Evolutionary conservation across 805 yeast species (phyloP).

Genomic region (Ogataea ganodermae): DNA sequence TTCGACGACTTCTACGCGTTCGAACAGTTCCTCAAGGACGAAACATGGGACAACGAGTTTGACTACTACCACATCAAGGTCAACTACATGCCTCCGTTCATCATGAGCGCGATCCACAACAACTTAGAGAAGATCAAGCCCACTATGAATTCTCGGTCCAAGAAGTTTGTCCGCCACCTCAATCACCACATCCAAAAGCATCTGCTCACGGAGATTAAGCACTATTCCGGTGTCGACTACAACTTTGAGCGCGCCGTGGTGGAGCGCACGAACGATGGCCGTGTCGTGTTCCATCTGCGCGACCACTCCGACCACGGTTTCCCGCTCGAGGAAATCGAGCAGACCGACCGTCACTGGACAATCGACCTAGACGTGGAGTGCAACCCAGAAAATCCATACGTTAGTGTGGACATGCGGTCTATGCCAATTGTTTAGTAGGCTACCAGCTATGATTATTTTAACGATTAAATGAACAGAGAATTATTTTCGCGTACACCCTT

Average conservation of each 20-base stretch:
- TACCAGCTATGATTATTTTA: too few relatives aligned
- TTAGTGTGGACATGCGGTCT: slow-evolving; percentile 64
- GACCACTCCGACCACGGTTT: slow-evolving; percentile 59
- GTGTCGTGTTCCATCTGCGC: slow-evolving; percentile 59
- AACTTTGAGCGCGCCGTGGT: slow-evolving; percentile 44
- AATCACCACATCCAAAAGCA: slow-evolving; percentile 73
- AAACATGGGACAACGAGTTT: slow-evolving; percentile 36
- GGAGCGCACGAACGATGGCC: slow-evolving; percentile 46
- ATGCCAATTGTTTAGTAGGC: slow-evolving; percentile 42
- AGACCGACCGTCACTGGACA: slow-evolving; percentile 54
- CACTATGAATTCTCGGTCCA: slow-evolving; percentile 66
- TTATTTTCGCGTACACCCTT: background rate
- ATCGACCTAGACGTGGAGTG: slow-evolving; percentile 63
- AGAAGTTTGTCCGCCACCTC: slow-evolving; percentile 67
- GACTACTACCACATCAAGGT: slow-evolving; percentile 25
- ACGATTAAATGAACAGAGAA: slow-evolving; percentile 2
- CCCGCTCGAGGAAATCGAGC: slow-evolving; percentile 37
- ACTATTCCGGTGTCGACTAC: slow-evolving; percentile 50
- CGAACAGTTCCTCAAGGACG: slow-evolving; percentile 63
- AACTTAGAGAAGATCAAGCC: slow-evolving; percentile 70
- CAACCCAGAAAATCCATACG: slow-evolving; percentile 64
- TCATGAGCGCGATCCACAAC: slow-evolving; percentile 60
- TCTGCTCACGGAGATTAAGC: slow-evolving; percentile 59
- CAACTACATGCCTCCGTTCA: slow-evolving; percentile 48
- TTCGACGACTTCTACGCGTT: slow-evolving; percentile 65